phyloP scores from a whole-genome alignment of 139 green algal genomes.

The Picochlorum sp. region DNA sequence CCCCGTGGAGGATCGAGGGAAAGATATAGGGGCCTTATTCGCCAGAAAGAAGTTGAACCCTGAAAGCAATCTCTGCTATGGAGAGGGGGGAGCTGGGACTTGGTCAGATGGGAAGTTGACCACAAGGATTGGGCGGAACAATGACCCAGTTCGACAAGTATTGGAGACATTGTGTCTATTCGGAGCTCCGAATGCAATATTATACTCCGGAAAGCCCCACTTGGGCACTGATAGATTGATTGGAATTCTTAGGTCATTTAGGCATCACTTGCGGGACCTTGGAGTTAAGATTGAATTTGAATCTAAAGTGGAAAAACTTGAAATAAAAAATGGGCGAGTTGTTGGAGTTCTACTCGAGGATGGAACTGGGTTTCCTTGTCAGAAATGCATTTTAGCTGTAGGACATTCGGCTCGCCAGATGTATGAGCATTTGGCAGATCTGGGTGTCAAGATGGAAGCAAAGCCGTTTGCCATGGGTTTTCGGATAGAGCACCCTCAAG shows the following conservation, averaged over 20 bases:
- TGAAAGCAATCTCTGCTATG: conserved; percentile 79
- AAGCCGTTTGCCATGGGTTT: conserved; percentile 81
- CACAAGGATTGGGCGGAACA: conserved; percentile 65
- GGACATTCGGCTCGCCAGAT: conserved; percentile 54
- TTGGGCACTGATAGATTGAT: conserved; percentile 78
- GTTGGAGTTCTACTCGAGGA: conserved; percentile 19
- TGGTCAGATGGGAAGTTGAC: conserved; percentile 84
- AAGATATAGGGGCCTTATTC: conserved; percentile 75
- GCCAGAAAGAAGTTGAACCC: conserved; percentile 46
- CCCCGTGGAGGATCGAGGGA: conserved; percentile 63
- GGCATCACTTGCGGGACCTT: conserved; percentile 36
- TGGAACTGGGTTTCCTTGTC: conserved; percentile 34
- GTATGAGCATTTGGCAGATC: conserved; percentile 40
- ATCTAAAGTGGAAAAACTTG: conserved; percentile 34
- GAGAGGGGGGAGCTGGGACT: conserved; percentile 53
- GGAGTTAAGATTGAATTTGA: conserved; percentile 60
- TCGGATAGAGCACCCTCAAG: conserved; percentile 78
- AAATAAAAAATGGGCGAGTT: conserved; percentile 45
- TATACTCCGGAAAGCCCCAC: conserved; percentile 71
- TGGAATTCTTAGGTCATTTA: conserved; percentile 54
- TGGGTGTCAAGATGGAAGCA: conserved; percentile 45
- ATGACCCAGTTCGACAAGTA: conserved; percentile 52
- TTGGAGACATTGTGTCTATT: conserved; percentile 57
- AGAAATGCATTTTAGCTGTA: conserved; percentile 53
- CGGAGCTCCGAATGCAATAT: conserved; percentile 58